phyloP scores from a whole-genome alignment of 257 asterid genomes.

The Leptodermis oblonga region DNA sequence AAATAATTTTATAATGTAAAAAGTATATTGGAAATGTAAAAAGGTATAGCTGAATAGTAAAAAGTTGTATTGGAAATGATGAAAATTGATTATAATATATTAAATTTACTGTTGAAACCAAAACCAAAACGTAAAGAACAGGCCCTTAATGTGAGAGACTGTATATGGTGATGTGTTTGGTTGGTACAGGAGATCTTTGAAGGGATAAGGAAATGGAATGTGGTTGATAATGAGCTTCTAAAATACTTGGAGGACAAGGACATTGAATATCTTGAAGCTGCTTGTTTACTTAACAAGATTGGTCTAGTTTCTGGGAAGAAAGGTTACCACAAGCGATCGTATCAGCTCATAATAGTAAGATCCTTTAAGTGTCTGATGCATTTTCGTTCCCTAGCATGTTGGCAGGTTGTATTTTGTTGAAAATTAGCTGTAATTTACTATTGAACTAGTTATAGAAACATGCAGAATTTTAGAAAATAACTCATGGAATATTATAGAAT shows the following conservation, averaged over 20 bases:
- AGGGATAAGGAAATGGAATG: slow-evolving; percentile 47
- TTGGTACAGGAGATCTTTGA: slow-evolving; percentile 58
- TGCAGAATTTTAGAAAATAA: too few species aligned
- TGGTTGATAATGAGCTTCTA: slow-evolving; percentile 21
- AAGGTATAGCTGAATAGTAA: too few species aligned
- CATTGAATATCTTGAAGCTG: slow-evolving; percentile 82
- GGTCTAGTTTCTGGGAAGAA: slow-evolving; percentile 67
- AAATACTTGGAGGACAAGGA: slow-evolving; percentile 45
- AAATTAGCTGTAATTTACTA: background rate
- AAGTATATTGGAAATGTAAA: too few species aligned
- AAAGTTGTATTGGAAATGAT: too few species aligned
- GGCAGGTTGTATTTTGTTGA: background rate
- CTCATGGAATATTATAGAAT: background rate
- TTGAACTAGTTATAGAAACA: background rate
- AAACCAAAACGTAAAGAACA: too few species aligned
- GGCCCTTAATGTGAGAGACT: background rate
- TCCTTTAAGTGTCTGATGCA: slow-evolving; percentile 9
- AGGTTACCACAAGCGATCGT: slow-evolving; percentile 73
- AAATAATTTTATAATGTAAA: too few species aligned
- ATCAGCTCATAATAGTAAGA: slow-evolving; percentile 45
- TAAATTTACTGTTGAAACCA: background rate
- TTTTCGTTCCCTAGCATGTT: background rate
- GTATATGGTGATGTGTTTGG: slow-evolving; percentile 15
- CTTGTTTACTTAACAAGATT: slow-evolving; percentile 74
- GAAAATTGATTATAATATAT: too few species aligned